Base-by-base conservation (phyloP, 108 stramenopile species). In the Stephanodiscus minutulus region DNA sequence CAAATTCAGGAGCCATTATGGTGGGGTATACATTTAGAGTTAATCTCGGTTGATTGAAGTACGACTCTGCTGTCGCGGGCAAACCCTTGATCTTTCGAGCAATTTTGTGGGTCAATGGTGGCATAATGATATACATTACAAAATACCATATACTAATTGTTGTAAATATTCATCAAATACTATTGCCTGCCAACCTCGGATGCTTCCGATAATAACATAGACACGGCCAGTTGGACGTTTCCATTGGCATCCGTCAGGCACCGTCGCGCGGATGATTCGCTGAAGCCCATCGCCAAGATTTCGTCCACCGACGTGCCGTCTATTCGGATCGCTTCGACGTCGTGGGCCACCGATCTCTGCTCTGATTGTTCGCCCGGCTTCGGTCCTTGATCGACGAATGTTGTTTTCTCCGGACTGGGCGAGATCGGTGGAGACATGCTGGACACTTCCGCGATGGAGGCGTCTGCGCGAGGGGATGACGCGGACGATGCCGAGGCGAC, bases 261-360 rank as follows among this genome's bases (percentile, higher is more conserved):
- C 0, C 63, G 47, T 50, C 65, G 33, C 10, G 80, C 73, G 17
- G 44, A 33, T 35, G 39, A 64, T 61, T 37, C 52, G 10, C 35
- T 28, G 44, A 68, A 81, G n/a, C 80, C 80, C 80, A 81, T 74
- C 2, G 44, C 44, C 36, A 81, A 4, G 13, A 81, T 65, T 41
- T 61, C 49, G 9, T 43, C 44, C 11, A 78, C 18, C 7, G 37
- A 37, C 43, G 65, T 27, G 12, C 43, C 48, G 21, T 36, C 57
- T 0, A 49, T 18, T 61, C 39, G 25, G 15, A n/a, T n/a, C n/a
- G 44, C 15, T 24, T 12, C 48, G 7, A 28, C 27, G 36, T 46
- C 53, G 50, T 73, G 36, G 10, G 28, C 15, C 0, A 10, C 24
- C 17, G 29, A 55, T 28, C 22, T 8, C 21, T 57, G 41, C 15